phyloP scores from a whole-genome alignment of 148 eudicot genomes.

The Gaultheria prostrata region DNA sequence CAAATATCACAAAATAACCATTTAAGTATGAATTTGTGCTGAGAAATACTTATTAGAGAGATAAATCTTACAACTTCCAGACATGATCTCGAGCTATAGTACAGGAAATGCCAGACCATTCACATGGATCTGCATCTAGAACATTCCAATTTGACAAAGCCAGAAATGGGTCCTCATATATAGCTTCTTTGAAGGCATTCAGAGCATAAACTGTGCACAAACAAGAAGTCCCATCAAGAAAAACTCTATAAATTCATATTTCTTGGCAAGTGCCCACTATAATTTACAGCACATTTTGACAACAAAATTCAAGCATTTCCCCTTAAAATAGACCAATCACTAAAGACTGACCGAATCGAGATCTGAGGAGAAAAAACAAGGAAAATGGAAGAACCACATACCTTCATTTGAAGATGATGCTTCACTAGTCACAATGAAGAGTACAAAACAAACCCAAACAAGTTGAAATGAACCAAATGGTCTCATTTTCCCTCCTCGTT shows the following conservation, averaged over 20 bases:
- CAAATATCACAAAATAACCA: conserved; percentile 1
- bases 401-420: conserved; percentile 67
- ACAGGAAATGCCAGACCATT: conserved; percentile 77
- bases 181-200: conserved; percentile 74
- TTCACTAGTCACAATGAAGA: conserved; percentile 34
- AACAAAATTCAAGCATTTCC: conserved; percentile 4
- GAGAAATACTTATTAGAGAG: neutral
- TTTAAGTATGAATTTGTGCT: neutral
- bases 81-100: conserved; percentile 57
- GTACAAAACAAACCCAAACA: conserved; percentile 41
- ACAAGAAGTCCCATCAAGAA: conserved; percentile 13
- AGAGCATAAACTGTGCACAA: conserved; percentile 65
- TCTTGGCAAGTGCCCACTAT: neutral
- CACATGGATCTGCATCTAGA: conserved; percentile 80
- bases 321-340: neutral
- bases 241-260: neutral
- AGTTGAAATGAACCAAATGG: conserved; percentile 37
- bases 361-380: conserved; percentile 28
- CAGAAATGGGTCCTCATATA: conserved; percentile 79
- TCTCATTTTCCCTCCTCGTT: conserved; percentile 36
- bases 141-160: conserved; percentile 83
- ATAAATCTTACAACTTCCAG: conserved; percentile 62
- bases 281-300: conserved; percentile 2
- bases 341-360: conserved; percentile 22
- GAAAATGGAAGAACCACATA: conserved; percentile 16